Evolutionary conservation across 2,329 filamentous ascomycete species (phyloP).

Genomic region (Ophiocordyceps unilateralis): DNA sequence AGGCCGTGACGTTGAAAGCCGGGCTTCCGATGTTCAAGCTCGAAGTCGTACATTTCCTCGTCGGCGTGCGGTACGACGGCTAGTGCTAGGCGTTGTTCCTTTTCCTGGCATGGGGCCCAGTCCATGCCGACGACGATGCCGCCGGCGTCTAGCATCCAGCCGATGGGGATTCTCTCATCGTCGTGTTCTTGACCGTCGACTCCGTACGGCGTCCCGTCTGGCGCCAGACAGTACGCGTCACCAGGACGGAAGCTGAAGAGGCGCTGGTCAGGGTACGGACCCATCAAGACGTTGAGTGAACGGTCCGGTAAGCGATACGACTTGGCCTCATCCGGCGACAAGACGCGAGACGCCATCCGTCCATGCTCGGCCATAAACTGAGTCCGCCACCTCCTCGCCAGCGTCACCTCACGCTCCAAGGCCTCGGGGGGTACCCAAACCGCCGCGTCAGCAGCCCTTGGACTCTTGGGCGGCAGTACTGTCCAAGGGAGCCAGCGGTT

Average conservation of each 20-base stretch:
- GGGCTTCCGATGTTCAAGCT: constrained; percentile 18
- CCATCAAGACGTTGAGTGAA: constrained; percentile 16
- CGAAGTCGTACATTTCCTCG: constrained; percentile 24
- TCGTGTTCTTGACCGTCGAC: constrained; percentile 6
- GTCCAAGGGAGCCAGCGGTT: constrained; percentile 23
- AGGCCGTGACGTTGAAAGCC: constrained; percentile 24
- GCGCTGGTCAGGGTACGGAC: constrained; percentile 12
- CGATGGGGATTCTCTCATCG: constrained; percentile 13
- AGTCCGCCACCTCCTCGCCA: constrained; percentile 8
- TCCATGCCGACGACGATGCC: constrained; percentile 34
- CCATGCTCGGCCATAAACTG: constrained; percentile 15
- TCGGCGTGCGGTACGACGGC: constrained; percentile 32
- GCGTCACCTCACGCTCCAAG: neutral
- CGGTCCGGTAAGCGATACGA: constrained; percentile 12
- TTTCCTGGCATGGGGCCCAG: constrained; percentile 27
- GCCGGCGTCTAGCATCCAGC: constrained; percentile 37
- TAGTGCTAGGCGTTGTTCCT: constrained; percentile 31
- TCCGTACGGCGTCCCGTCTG: constrained; percentile 14
- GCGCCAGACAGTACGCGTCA: constrained; percentile 9
- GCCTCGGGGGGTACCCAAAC: neutral
- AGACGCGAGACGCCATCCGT: constrained; percentile 12
- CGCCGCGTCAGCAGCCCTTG: neutral
- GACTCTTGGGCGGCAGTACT: constrained; percentile 20
- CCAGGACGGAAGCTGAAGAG: constrained; percentile 13
- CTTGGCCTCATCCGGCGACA: constrained; percentile 9